Evolutionary conservation across 2,329 filamentous ascomycete species (phyloP).

Genomic region (Alternaria gaisen): DNA sequence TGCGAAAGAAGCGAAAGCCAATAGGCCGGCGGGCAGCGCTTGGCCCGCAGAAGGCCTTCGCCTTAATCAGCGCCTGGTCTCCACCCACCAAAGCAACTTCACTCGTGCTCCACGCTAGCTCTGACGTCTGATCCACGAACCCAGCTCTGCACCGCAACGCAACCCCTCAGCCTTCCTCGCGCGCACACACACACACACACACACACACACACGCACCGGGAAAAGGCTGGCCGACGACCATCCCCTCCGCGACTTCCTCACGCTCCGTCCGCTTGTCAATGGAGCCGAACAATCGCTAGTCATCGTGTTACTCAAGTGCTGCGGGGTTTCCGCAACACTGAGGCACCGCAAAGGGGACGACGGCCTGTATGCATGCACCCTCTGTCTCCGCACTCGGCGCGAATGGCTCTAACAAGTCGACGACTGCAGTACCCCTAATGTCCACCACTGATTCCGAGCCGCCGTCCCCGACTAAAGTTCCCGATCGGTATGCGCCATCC

Average conservation of each 20-base stretch:
- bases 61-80: constrained; percentile 20
- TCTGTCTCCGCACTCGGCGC: neutral
- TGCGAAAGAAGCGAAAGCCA: constrained; percentile 30
- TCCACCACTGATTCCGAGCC: constrained; percentile 47
- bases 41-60: constrained; percentile 16
- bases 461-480: constrained; percentile 47
- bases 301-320: constrained; percentile 53
- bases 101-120: constrained; percentile 22
- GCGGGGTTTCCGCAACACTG: constrained; percentile 55
- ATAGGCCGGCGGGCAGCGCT: constrained; percentile 31
- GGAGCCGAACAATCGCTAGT: constrained; percentile 54
- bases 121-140: constrained; percentile 24
- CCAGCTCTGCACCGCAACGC: constrained; percentile 17
- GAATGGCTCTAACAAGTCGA: constrained; percentile 31
- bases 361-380: constrained; percentile 44
- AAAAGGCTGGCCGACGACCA: neutral
- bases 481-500: constrained; percentile 47
- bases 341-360: constrained; percentile 50
- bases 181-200: constrained; percentile 2
- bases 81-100: constrained; percentile 22
- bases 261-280: constrained; percentile 44
- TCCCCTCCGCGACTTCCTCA: neutral
- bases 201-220: neutral
- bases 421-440: constrained; percentile 46
- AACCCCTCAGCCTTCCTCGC: constrained; percentile 8